These are phyloP conservation scores for Podila clonocystis DNA, from an alignment of 192 early-diverging fungal genomes.

Conservation along the genomic window DNA sequence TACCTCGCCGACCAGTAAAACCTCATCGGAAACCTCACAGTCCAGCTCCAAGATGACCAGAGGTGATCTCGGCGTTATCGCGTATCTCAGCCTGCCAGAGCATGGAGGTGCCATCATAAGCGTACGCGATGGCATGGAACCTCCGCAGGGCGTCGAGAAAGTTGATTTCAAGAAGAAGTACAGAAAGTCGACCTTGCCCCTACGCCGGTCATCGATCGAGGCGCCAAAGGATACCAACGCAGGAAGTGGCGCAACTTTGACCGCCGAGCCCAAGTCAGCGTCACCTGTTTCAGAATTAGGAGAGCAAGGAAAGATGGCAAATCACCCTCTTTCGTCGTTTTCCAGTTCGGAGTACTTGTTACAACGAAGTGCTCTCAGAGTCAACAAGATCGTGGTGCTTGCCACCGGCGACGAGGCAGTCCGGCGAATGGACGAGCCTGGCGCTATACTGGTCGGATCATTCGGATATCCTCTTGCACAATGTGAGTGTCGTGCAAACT, in stretches of 20 bases:
- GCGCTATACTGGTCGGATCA: slow-evolving; percentile 42
- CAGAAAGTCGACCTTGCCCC: slow-evolving; percentile 20
- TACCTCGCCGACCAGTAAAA: slow-evolving; percentile 50
- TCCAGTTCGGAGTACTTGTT: slow-evolving; percentile 66
- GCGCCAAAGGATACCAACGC: not conserved
- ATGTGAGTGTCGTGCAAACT: slow-evolving; percentile 30
- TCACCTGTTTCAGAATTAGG: not conserved
- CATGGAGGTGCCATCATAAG: slow-evolving; percentile 74
- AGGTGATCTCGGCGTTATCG: slow-evolving; percentile 43
- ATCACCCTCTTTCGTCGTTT: slow-evolving; percentile 25
- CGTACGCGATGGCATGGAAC: slow-evolving; percentile 64
- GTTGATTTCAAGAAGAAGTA: slow-evolving; percentile 35
- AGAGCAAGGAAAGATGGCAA: not conserved
- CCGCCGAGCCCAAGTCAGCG: not conserved
- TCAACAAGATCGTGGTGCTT: slow-evolving; percentile 65
- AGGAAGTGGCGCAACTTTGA: not conserved
- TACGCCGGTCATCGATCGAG: slow-evolving; percentile 3
- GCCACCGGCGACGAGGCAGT: slow-evolving; percentile 53
- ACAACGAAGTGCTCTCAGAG: slow-evolving; percentile 64
- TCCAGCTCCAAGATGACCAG: slow-evolving; percentile 25
- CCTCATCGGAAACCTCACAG: slow-evolving; percentile 54
- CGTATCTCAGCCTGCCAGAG: slow-evolving; percentile 67
- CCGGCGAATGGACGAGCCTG: slow-evolving; percentile 20
- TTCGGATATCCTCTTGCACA: slow-evolving; percentile 63
- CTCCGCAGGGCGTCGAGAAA: slow-evolving; percentile 5